Evolutionary conservation across 1,284 basidiomycete genomes (phyloP), one percentile per base, ranked within the genome.

Genomic region (Tilletiopsis washingtonensis): DNA sequence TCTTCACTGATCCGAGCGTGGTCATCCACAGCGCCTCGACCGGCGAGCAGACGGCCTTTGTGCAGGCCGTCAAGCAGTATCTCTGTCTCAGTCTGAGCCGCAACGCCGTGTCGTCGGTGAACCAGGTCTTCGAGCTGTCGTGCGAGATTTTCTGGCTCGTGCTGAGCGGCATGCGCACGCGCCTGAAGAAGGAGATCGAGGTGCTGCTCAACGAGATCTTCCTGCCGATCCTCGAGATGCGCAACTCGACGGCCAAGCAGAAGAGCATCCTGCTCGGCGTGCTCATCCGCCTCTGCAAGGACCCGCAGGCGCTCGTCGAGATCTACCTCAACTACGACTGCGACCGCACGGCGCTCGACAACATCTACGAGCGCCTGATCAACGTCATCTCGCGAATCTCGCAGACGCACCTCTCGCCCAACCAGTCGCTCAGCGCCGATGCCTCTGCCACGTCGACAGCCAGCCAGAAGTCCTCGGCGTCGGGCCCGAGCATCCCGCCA

Each of bases 151-250:
- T 98, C 75, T 98, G 93, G 91, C 83, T 88, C 61, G 86, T 97
- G 41, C 76, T 99, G 20, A 82, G 85, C 45, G 88, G 88, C 4
- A 85, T 99, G 84, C 82, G 94, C 26, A 90, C 89, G 25, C 94
- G 90, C 76, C 81, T 99, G 57, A 99, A 99, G 88, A 97, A 97
- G 86, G 96, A 99, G 76, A 97, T 98, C 57, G 94, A 97, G 74
- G 91, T 99, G 34, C 79, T 99, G 27, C 76, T 99, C 49, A 94
- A 96, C 71, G 94, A 99, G 73, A 99, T 99, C 65, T 99, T 98
- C 77, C 83, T 99, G 53, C 94, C 94, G 1, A 96, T 99, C 46
- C 78, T 99, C 45, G 94, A 99, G 77, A 97, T 99, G 91, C 84
- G 86, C 66, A 96, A 87, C 19, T 89, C 93, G 9, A 94, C 91